A percentile compares a stretch with the other conserved stretches of the same genome.
phyloP scores from a whole-genome alignment of 768 basidiomycete genomes.

The Lyophyllum shimeji region DNA sequence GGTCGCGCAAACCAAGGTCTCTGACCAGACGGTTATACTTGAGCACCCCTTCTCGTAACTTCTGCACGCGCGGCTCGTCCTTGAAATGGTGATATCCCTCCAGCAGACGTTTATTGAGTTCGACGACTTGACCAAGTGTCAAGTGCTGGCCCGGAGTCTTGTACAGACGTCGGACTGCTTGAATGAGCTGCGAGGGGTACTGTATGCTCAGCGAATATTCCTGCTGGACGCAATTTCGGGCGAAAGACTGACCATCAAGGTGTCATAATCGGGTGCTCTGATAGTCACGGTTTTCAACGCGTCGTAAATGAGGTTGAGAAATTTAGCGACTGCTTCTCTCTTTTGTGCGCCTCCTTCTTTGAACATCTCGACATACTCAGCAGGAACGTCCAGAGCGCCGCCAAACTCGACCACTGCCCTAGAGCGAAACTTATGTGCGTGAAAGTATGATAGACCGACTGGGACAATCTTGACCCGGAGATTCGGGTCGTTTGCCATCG shows the following conservation, averaged over 20 bases:
- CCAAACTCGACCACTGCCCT: slow-evolving; percentile 98
- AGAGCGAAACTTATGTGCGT: slow-evolving; percentile 87
- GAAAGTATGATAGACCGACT: slow-evolving; percentile 75
- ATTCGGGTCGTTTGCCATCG: slow-evolving; percentile 89
- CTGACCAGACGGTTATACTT: slow-evolving; percentile 88
- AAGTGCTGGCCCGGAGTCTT: slow-evolving; percentile 93
- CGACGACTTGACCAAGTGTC: slow-evolving; percentile 93
- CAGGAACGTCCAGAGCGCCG: slow-evolving; percentile 86
- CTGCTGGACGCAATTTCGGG: slow-evolving; percentile 1
- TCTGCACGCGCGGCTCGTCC: slow-evolving; percentile 85
- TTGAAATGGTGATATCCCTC: slow-evolving; percentile 93
- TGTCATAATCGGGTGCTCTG: slow-evolving; percentile 95
- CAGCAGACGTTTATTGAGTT: slow-evolving; percentile 88
- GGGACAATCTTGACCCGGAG: slow-evolving; percentile 91
- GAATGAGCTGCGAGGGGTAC: slow-evolving; percentile 66
- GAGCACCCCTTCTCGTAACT: slow-evolving; percentile 75
- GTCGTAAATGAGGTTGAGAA: slow-evolving; percentile 91
- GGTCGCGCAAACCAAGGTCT: slow-evolving; percentile 90
- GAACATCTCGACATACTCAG: slow-evolving; percentile 86
- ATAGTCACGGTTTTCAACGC: slow-evolving; percentile 95
- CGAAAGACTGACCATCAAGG: slow-evolving; percentile 75
- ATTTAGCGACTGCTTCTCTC: slow-evolving; percentile 84
- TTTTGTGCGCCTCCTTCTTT: slow-evolving; percentile 86
- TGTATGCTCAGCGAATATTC: slow-evolving; percentile 6
- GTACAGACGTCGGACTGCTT: slow-evolving; percentile 91